phyloP scores from a whole-genome alignment of 371 early-diverging fungal species.

The Mortierella sp. region DNA sequence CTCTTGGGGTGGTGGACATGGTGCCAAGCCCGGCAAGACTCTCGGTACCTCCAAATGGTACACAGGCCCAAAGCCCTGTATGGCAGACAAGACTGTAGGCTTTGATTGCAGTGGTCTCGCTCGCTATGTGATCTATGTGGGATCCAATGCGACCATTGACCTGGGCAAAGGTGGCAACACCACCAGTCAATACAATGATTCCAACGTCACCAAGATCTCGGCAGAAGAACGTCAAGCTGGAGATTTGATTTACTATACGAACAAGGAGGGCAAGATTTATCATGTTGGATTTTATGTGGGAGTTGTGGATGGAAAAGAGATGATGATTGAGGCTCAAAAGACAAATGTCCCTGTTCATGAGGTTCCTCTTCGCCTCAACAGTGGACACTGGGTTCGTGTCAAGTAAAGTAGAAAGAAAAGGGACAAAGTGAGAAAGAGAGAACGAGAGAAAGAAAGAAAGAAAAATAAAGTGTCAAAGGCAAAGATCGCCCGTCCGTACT shows the following conservation, averaged over 20 bases:
- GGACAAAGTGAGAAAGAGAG: too few species aligned
- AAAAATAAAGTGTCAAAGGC: too few species aligned
- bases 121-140: constrained; percentile 3
- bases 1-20: constrained; percentile 12
- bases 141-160: neutral
- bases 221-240: neutral
- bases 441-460: too few species aligned
- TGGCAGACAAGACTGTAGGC: constrained; percentile 5
- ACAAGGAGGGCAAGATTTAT: neutral
- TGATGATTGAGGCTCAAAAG: constrained; percentile 9
- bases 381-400: constrained; percentile 4
- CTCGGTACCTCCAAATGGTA: constrained; percentile 7
- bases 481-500: too few species aligned
- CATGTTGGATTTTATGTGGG: constrained; percentile 11
- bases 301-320: neutral
- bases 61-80: neutral
- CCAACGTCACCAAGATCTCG: neutral
- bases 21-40: constrained; percentile 2
- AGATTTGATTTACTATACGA: constrained; percentile 2
- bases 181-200: neutral
- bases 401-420: neutral
- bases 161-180: constrained; percentile 15
- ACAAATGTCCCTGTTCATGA: neutral
- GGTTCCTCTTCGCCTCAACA: neutral
- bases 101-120: constrained; percentile 17